A percentile compares a stretch with the other conserved stretches of the same genome.
Evolutionary conservation across 768 basidiomycete genomes (phyloP).

Genomic region (Dictyophora rubrovolvata): DNA sequence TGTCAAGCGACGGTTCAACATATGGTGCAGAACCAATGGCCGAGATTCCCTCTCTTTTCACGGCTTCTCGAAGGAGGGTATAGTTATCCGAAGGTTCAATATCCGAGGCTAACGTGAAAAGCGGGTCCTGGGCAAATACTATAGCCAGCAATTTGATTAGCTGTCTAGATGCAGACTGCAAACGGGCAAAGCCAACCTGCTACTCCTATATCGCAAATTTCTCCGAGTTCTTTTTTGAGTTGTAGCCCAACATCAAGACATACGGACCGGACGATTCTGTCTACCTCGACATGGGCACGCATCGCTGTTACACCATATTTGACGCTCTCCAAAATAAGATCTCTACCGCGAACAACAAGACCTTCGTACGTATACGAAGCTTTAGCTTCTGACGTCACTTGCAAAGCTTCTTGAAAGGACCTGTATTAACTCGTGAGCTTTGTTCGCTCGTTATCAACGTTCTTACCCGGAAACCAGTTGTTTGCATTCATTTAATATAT

Average conservation of each 20-base stretch:
- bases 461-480: slow-evolving; percentile 42
- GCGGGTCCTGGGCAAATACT: slow-evolving; percentile 56
- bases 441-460: not conserved
- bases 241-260: slow-evolving; percentile 44
- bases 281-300: slow-evolving; percentile 62
- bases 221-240: slow-evolving; percentile 34
- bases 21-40: slow-evolving; percentile 59
- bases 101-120: slow-evolving; percentile 31
- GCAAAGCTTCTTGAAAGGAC: slow-evolving; percentile 46
- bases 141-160: not conserved
- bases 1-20: slow-evolving; percentile 40
- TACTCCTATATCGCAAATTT: slow-evolving; percentile 46
- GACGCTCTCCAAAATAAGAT: slow-evolving; percentile 47
- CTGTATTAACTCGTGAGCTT: slow-evolving; percentile 22
- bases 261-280: slow-evolving; percentile 38
- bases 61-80: slow-evolving; percentile 34
- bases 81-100: slow-evolving; percentile 35
- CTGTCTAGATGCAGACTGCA: not conserved
- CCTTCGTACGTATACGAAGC: slow-evolving; percentile 37
- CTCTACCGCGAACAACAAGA: slow-evolving; percentile 40
- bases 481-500: slow-evolving; percentile 47
- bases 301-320: slow-evolving; percentile 54
- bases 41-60: slow-evolving; percentile 27
- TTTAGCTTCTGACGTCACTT: slow-evolving; percentile 42
- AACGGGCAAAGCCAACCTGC: slow-evolving; percentile 30